These are phyloP conservation scores for Pestalotiopsis fici DNA, from an alignment of 2,329 filamentous ascomycete genomes.

Conservation along the genomic window DNA sequence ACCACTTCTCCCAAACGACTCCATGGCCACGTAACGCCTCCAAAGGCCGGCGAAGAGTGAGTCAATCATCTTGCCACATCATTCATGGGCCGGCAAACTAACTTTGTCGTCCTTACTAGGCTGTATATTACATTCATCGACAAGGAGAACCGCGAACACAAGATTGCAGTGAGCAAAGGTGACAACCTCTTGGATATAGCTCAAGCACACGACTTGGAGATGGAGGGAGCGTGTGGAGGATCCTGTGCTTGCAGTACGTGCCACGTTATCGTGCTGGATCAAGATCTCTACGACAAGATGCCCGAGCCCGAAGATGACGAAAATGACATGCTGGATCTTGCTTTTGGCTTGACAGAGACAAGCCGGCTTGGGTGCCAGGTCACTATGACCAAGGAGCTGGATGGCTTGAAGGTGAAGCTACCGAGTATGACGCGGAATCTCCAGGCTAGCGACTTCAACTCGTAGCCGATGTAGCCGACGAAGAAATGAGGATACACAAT, in stretches of 20 bases:
- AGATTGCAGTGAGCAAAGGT: conserved; percentile 78
- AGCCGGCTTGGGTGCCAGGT: conserved; percentile 86
- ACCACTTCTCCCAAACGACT: conserved; percentile 59
- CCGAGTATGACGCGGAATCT: conserved; percentile 94
- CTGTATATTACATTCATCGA: conserved; percentile 85
- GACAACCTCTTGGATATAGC: conserved; percentile 96
- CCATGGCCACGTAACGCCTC: conserved; percentile 82
- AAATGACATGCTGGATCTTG: conserved; percentile 89
- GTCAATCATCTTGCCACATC: conserved; percentile 29
- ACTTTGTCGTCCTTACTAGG: conserved; percentile 43
- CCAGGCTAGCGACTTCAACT: conserved; percentile 86
- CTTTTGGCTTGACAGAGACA: conserved; percentile 88
- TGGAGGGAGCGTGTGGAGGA: conserved; percentile 97
- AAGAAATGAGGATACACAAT: background rate
- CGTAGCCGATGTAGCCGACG: background rate
- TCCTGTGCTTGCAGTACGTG: conserved; percentile 93
- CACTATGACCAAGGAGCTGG: conserved; percentile 84
- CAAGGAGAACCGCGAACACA: conserved; percentile 66
- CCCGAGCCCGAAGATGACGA: conserved; percentile 77
- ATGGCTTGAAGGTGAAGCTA: conserved; percentile 82
- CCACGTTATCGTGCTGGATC: conserved; percentile 80
- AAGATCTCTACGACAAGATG: conserved; percentile 76
- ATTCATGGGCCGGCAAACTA: background rate
- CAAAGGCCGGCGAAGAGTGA: conserved; percentile 91
- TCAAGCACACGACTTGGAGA: conserved; percentile 91